phyloP scores from a whole-genome alignment of 2,329 filamentous ascomycete species.

The Penicillium glabrum region DNA sequence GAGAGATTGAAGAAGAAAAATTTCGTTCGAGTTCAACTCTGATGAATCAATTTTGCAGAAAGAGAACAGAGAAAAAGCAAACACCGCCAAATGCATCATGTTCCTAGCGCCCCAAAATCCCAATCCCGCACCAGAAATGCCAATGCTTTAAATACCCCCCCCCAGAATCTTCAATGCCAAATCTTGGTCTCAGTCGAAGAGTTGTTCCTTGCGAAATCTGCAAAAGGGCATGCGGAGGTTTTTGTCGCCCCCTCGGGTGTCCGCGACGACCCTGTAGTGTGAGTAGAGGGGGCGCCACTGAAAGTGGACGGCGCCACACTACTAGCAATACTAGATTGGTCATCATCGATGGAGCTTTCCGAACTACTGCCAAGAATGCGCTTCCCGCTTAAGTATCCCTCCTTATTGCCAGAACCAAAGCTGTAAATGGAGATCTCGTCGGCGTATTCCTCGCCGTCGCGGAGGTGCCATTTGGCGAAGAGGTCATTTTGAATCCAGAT shows the following conservation, averaged over 20 bases:
- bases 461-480: slow-evolving; percentile 78
- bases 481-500: slow-evolving; percentile 88
- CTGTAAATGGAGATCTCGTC: slow-evolving; percentile 42
- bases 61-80: not conserved
- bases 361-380: slow-evolving; percentile 48
- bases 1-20: not conserved
- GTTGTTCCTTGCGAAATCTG: slow-evolving; percentile 22
- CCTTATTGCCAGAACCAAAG: slow-evolving; percentile 51
- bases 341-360: slow-evolving; percentile 30
- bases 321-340: slow-evolving; percentile 28
- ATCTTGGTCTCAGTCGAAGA: slow-evolving; percentile 31
- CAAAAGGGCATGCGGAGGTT: slow-evolving; percentile 31
- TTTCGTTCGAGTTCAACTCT: not conserved
- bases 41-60: not conserved
- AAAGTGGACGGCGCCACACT: slow-evolving; percentile 19
- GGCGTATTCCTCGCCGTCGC: slow-evolving; percentile 63
- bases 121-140: slow-evolving; percentile 15
- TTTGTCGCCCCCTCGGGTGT: slow-evolving; percentile 1
- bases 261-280: not conserved
- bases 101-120: slow-evolving; percentile 1
- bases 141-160: not conserved
- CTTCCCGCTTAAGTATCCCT: slow-evolving; percentile 65
- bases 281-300: slow-evolving; percentile 10
- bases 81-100: not conserved
- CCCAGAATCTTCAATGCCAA: slow-evolving; percentile 19